phyloP scores from a whole-genome alignment of 169 alveolate species.

The Neospora caninum region DNA sequence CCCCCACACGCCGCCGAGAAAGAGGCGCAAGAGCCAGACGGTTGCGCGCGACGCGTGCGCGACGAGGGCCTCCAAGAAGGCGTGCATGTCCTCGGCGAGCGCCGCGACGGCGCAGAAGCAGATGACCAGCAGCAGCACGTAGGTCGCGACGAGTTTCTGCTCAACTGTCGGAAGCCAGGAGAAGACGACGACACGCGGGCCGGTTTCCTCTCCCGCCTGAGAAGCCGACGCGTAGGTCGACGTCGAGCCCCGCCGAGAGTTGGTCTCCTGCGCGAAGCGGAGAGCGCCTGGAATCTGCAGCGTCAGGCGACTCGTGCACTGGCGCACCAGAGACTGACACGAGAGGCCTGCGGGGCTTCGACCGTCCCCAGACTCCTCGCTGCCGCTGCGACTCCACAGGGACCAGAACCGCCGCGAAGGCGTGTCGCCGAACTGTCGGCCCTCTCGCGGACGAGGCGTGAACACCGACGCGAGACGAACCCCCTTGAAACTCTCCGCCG shows the following conservation, averaged over 20 bases:
- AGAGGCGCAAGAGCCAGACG: background rate
- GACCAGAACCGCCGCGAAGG: no score
- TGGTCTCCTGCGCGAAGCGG: background rate
- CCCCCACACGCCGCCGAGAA: background rate
- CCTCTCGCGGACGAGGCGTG: no score
- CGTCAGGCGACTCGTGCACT: background rate
- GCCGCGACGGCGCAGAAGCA: conserved; percentile 43
- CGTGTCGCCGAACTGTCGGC: no score
- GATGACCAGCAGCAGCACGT: conserved; percentile 32
- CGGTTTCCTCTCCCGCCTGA: background rate
- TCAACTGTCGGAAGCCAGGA: conserved; percentile 11
- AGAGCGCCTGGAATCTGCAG: no score
- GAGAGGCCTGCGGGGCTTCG: no score
- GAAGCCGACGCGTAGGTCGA: no score
- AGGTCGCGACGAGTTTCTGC: conserved; percentile 48
- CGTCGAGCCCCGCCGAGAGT: background rate
- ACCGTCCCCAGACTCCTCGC: no score
- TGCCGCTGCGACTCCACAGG: no score
- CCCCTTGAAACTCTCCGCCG: no score
- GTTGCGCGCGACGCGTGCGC: background rate
- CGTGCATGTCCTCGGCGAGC: conserved; percentile 42
- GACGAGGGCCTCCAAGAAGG: background rate
- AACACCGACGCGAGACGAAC: no score
- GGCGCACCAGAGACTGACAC: conserved; percentile 15
- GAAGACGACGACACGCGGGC: conserved; percentile 45